Evolutionary conservation across 768 basidiomycete genomes (phyloP).

Genomic region (Coprinellus micaceus): DNA sequence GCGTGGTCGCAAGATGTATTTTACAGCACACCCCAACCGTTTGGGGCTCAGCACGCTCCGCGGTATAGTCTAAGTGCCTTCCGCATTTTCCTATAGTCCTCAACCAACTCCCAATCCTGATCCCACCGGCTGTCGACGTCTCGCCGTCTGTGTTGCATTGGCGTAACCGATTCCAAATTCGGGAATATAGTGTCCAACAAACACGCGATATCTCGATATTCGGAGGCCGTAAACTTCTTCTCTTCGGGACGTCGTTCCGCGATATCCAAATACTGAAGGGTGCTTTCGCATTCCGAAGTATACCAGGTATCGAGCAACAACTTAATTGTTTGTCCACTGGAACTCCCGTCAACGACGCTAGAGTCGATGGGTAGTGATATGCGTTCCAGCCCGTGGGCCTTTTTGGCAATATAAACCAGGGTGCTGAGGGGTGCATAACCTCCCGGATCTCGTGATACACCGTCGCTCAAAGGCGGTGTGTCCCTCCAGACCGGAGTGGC

Average conservation of each 20-base stretch:
- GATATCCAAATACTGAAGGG: not conserved
- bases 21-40: not conserved
- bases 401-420: not conserved
- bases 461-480: too few relatives aligned
- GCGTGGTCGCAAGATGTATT: not conserved
- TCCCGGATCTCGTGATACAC: not conserved
- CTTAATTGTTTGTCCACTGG: not conserved
- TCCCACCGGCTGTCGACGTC: not conserved
- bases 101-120: not conserved
- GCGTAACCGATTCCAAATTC: not conserved
- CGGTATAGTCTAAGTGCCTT: not conserved
- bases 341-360: not conserved
- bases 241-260: not conserved
- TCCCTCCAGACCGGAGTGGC: too few relatives aligned
- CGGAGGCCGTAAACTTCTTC: not conserved
- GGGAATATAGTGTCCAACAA: conserved; percentile 1
- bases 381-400: not conserved
- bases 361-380: not conserved
- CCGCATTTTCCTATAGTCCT: not conserved
- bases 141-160: not conserved
- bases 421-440: not conserved
- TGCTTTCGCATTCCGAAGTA: not conserved
- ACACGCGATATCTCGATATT: not conserved
- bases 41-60: not conserved
- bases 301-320: not conserved